Base-by-base conservation (phyloP, 768 basidiomycete genomes). In the Suillus cothurnatus region DNA sequence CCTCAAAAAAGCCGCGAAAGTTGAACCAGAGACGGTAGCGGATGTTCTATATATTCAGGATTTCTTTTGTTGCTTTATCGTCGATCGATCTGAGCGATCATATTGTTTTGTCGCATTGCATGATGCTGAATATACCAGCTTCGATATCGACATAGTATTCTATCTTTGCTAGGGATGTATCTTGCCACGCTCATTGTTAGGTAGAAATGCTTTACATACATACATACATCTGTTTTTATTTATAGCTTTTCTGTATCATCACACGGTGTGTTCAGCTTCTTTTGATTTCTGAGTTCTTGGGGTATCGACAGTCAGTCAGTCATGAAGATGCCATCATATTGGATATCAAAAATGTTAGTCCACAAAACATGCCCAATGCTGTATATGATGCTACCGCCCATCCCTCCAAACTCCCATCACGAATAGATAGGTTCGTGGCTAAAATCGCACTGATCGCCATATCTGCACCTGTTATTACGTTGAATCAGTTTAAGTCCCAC, bases 381-480 rank as follows among this genome's bases (percentile, higher is more conserved):
- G 17, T 39, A 59, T 59, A 59, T 39, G 26, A 59, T 59, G 38
- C 26, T 41, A 31, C 28, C 19, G 28, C 39, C 53, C 53, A 41
- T 41, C 57, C 19, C 23, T 39, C 38, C 41, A 14, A 41, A 39
- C 58, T 21, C 58, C 36, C 38, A 21, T n/a, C 32, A 58, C 68
- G 76, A 77, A 62, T 76, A 79, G 59, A 78, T 72, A 21, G 78
- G 76, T 71, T 86, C 92, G 74, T 94, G 92, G 71, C 87, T 84
- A 78, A 90, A 94, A 79, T 92, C 91, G 81, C 92, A 94, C 77
- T 88, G 88, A 81, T 94, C 92, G 65, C 92, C 92, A 73, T 88
- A 93, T 84, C 86, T 88, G 86, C 92, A 94, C 86, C 92, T 94
- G 85, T 82, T 79, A 81, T 81, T 77, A 79, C 79, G 74, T 38